Conservation (phyloP, 768 basidiomycete species). For the Suillus discolor region DNA sequence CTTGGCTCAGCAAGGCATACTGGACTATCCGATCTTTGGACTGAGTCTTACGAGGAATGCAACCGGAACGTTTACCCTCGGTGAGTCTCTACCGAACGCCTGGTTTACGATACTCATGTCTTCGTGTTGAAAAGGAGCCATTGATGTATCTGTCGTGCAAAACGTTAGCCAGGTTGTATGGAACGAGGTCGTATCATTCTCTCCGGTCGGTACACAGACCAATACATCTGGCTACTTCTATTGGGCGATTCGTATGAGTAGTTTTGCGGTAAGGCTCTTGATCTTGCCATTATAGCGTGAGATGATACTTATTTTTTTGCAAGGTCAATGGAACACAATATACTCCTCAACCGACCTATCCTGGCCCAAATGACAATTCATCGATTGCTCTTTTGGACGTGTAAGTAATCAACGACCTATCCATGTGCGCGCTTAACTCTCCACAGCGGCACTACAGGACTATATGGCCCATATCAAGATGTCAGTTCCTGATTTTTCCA, state of each 20-base stretch:
- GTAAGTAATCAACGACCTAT: constrained; percentile 42
- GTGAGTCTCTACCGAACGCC: constrained; percentile 33
- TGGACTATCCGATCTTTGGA: constrained; percentile 81
- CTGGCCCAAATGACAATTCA: constrained; percentile 49
- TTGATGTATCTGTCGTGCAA: constrained; percentile 68
- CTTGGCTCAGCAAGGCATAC: constrained; percentile 60
- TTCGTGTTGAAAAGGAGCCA: constrained; percentile 57
- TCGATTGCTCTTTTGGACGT: constrained; percentile 76
- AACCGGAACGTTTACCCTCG: constrained; percentile 66
- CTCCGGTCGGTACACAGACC: constrained; percentile 58
- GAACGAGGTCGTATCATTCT: constrained; percentile 76
- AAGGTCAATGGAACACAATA: constrained; percentile 61
- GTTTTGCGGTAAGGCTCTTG: constrained; percentile 49
- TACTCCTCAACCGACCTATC: constrained; percentile 64
- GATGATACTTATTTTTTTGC: constrained; percentile 11
- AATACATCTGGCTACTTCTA: constrained; percentile 72
- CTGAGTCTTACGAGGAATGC: constrained; percentile 61
- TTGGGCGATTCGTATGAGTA: constrained; percentile 67
- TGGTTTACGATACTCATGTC: background rate
- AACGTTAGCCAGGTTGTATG: constrained; percentile 64
- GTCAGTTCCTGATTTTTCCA: constrained; percentile 39
- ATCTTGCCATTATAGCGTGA: background rate
- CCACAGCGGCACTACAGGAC: constrained; percentile 64
- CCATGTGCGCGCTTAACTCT: constrained; percentile 14
- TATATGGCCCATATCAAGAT: constrained; percentile 80